These are phyloP conservation scores for Anthracocystis panici-leucophaei DNA, from an alignment of 1,284 basidiomycete genomes.

Conservation along the genomic window DNA sequence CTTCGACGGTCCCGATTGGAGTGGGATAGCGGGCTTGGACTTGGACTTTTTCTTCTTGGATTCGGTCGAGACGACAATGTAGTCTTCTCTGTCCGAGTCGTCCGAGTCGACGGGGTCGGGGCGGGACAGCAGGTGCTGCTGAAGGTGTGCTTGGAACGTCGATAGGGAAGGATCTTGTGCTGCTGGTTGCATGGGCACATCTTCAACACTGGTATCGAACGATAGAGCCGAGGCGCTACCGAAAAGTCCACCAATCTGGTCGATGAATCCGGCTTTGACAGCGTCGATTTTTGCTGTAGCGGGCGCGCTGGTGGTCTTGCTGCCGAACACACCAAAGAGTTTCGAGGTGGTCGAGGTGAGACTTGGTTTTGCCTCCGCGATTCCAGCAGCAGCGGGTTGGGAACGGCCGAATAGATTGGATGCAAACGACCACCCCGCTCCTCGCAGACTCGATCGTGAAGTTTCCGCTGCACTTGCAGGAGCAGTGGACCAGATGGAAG, in stretches of 20 bases:
- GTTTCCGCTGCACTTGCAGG: background rate
- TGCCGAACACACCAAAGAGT: constrained; percentile 18
- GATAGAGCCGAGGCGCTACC: background rate
- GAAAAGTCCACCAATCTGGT: constrained; percentile 22
- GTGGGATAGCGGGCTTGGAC: constrained; percentile 1
- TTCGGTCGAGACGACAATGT: constrained; percentile 32
- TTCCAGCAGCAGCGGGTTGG: background rate
- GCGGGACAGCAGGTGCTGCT: background rate
- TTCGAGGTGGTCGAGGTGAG: constrained; percentile 28
- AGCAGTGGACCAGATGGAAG: constrained; percentile 24
- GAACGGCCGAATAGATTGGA: constrained; percentile 32
- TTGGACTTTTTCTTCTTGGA: constrained; percentile 19
- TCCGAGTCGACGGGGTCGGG: background rate
- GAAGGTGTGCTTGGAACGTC: background rate
- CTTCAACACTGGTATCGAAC: background rate
- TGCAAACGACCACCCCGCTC: constrained; percentile 37
- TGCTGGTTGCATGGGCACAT: constrained; percentile 12
- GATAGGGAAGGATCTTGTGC: background rate
- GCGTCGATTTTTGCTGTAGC: constrained; percentile 11
- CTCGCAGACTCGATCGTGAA: constrained; percentile 14
- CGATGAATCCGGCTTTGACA: constrained; percentile 36
- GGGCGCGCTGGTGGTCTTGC: background rate
- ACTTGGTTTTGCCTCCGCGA: background rate
- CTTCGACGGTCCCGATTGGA: constrained; percentile 2
- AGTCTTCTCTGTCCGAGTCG: constrained; percentile 31